Percentiles rank a stretch among this genome's conserved stretches.
phyloP scores from a whole-genome alignment of 2,329 filamentous ascomycete species.

The Aspergillus sclerotialis region DNA sequence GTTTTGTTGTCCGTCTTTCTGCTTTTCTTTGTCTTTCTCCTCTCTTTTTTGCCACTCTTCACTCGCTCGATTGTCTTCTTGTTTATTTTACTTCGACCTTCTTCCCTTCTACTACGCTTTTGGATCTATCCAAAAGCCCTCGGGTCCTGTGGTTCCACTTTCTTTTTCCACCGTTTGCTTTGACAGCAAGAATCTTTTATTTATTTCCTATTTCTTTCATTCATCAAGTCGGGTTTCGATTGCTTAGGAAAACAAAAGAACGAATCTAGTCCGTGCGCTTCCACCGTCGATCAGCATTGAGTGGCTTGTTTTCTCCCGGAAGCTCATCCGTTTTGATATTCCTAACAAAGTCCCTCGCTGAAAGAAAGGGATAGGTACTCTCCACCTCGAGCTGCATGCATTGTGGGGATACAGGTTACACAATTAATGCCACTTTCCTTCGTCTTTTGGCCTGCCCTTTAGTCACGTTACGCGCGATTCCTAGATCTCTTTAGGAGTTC shows the following conservation, averaged over 20 bases:
- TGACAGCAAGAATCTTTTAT: background rate
- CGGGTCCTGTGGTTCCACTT: no score
- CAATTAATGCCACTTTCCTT: background rate
- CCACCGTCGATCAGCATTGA: background rate
- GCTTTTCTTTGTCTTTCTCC: background rate
- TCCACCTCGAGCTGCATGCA: background rate
- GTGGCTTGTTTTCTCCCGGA: no score
- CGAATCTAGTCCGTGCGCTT: background rate
- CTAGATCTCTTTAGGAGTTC: background rate
- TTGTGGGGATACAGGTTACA: background rate
- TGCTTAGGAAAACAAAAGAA: background rate
- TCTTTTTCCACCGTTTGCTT: background rate
- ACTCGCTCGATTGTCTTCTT: constrained; percentile 1
- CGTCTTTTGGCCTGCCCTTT: background rate
- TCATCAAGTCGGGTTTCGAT: background rate
- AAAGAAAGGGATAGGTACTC: background rate
- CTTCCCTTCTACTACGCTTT: no score
- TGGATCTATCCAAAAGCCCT: no score
- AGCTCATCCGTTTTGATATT: background rate
- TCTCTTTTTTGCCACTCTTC: background rate
- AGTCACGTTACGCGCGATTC: background rate
- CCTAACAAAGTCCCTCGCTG: background rate
- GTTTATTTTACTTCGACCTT: constrained; percentile 3
- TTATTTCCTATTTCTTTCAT: background rate
- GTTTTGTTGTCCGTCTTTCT: background rate